A percentile compares a stretch with the other conserved stretches of the same genome.
phyloP scores from a whole-genome alignment of 106 monocot genomes.

The Platanthera guangdongensis region DNA sequence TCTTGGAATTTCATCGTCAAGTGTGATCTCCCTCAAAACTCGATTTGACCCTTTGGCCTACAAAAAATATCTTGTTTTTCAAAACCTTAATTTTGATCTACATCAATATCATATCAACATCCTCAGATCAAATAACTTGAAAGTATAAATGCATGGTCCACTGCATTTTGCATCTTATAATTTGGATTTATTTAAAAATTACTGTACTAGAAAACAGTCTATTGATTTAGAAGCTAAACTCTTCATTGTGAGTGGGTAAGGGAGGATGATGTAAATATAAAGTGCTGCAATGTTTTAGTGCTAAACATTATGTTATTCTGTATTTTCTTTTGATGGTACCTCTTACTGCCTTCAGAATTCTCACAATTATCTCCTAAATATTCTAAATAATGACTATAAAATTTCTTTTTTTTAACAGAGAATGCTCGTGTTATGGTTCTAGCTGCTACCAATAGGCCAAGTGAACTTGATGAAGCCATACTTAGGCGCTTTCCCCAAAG shows the following conservation, averaged over 20 bases:
- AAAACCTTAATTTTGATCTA: too few species aligned
- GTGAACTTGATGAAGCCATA: slow-evolving; percentile 92
- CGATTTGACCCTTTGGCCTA: too few species aligned
- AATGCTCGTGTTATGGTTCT: slow-evolving; percentile 94
- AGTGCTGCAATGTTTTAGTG: not conserved
- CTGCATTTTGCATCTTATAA: not conserved
- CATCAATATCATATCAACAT: too few species aligned
- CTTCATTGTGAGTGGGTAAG: not conserved
- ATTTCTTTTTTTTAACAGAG: slow-evolving; percentile 21
- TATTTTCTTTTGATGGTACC: not conserved
- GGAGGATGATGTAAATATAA: not conserved
- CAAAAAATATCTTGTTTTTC: too few species aligned
- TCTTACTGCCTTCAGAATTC: not conserved
- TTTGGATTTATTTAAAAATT: not conserved
- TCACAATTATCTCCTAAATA: not conserved
- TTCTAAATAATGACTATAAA: not conserved
- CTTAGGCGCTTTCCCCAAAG: slow-evolving; percentile 81
- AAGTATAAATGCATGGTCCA: not conserved
- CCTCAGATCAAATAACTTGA: not conserved
- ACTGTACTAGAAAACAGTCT: not conserved
- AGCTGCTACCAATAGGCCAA: slow-evolving; percentile 92
- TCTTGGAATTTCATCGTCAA: too few species aligned
- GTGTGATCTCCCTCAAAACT: too few species aligned
- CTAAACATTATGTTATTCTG: not conserved
- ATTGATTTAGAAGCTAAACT: not conserved